Base-by-base conservation (phyloP, 345 rosid genomes). In the Populus simonii region DNA sequence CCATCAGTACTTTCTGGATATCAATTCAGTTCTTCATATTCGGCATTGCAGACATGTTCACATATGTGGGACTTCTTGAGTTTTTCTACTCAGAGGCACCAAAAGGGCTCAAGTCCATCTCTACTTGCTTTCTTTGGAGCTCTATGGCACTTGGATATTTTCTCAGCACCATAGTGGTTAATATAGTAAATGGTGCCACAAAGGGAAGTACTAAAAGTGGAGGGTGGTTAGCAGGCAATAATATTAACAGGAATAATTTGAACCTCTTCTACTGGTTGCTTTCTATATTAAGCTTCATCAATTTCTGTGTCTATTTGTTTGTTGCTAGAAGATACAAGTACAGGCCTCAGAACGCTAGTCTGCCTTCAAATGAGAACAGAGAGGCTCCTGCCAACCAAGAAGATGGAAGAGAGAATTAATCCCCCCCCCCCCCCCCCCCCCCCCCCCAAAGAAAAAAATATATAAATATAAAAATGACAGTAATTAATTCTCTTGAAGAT, bases 201-300 rank as follows among this genome's bases (percentile, higher is more conserved):
- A 73, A 78, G 78, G 62, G 73, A 11, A 29, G 13, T 31, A 83
- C 89, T 0, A 78, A 74, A 22, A 84, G 83, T 55, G 81, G 88
- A 45, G 94, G 91, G 6, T 91, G 92, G 92, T 82, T 91, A 31
- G 88, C 83, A 7, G 94, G 94, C 12, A 89, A 87, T 72, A 89
- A 88, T 59, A 76, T 89, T 18, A 91, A 91, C 80, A 78, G 84
- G 85, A 89, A 88, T 68, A 87, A 89, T 79, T 70, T 89, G 85
- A 79, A 89, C 80, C 81, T 86, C 70, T 91, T 89, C 80, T 88
- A 80, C 77, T 71, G 78, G 85, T 74, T 91, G 81, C 85, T 91
- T 8, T 78, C 90, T 4, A 43, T 78, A 7, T 25, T 91, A 82
- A 87, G 90, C 78, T 70, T 83, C 72, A 68, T 76, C 80, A 91